Conservation (phyloP, 2,329 filamentous ascomycete species). For the Cladobotryum mycophilum region DNA sequence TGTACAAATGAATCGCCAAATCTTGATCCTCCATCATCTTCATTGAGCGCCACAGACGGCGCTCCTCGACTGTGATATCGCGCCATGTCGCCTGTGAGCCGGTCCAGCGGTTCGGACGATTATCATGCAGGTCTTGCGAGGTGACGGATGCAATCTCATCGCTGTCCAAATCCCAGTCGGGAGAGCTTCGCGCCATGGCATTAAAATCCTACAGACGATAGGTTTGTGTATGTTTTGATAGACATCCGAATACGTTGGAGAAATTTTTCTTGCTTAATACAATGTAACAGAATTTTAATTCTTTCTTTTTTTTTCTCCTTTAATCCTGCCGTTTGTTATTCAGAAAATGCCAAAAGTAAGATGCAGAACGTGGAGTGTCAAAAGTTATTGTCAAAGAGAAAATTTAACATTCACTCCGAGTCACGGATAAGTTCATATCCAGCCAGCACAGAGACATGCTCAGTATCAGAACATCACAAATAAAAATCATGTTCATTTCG, state of each 20-base stretch:
- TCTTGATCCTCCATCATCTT: constrained; percentile 59
- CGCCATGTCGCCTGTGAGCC: constrained; percentile 64
- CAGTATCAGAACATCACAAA: too few relatives aligned
- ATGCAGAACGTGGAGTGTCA: too few relatives aligned
- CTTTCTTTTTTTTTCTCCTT: constrained; percentile 2
- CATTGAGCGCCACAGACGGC: constrained; percentile 56
- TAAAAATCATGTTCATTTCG: not conserved
- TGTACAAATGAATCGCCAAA: constrained; percentile 71
- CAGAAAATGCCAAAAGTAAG: too few relatives aligned
- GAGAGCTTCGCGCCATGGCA: constrained; percentile 7
- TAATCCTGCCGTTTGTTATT: too few relatives aligned
- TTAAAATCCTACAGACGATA: not conserved
- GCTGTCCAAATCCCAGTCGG: constrained; percentile 38
- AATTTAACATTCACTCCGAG: too few relatives aligned
- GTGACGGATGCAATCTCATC: constrained; percentile 41
- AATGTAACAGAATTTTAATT: not conserved
- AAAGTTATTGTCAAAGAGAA: too few relatives aligned
- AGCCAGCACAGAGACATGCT: too few relatives aligned
- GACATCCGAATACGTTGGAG: not conserved
- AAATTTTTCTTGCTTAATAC: not conserved
- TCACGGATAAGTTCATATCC: too few relatives aligned
- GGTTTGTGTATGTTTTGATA: not conserved
- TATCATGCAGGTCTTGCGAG: constrained; percentile 40
- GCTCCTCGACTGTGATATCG: constrained; percentile 53
- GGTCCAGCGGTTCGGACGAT: constrained; percentile 66